Evolutionary conservation across 352 stramenopile species (phyloP).

Genomic region (Phytopythium mirpurense): DNA sequence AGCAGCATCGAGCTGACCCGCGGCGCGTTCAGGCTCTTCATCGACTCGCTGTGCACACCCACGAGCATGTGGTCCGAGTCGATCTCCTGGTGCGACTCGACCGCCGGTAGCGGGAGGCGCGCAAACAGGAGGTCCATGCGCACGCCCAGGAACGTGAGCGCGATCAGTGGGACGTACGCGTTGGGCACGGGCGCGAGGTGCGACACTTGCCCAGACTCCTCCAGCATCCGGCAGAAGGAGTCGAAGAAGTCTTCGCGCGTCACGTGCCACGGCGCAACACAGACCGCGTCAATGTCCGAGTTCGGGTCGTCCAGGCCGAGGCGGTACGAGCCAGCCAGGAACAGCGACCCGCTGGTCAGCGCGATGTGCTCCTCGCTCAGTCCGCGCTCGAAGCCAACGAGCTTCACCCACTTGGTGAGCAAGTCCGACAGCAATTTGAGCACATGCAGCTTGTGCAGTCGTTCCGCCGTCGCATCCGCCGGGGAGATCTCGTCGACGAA

Average conservation of each 20-base stretch:
- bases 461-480: constrained; percentile 33
- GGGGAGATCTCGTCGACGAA: constrained; percentile 58
- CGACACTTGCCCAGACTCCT: constrained; percentile 58
- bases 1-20: constrained; percentile 95
- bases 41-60: constrained; percentile 90
- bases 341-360: constrained; percentile 68
- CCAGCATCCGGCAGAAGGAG: constrained; percentile 62
- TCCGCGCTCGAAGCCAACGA: constrained; percentile 55
- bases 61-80: constrained; percentile 87
- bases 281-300: constrained; percentile 84
- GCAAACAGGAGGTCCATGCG: constrained; percentile 93
- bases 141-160: constrained; percentile 83
- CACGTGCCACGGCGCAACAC: constrained; percentile 75
- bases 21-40: constrained; percentile 93
- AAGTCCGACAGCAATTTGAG: constrained; percentile 67
- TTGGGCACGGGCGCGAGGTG: constrained; percentile 77
- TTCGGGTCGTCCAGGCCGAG: constrained; percentile 77
- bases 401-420: constrained; percentile 72
- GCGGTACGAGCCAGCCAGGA: constrained; percentile 84
- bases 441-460: constrained; percentile 65
- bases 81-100: constrained; percentile 77
- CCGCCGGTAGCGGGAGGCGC: constrained; percentile 47
- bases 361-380: constrained; percentile 70
- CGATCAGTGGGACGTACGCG: constrained; percentile 92
- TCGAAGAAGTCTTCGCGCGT: constrained; percentile 85